phyloP scores from a whole-genome alignment of 2,329 filamentous ascomycete species.

The Pseudogymnoascus pannorum region DNA sequence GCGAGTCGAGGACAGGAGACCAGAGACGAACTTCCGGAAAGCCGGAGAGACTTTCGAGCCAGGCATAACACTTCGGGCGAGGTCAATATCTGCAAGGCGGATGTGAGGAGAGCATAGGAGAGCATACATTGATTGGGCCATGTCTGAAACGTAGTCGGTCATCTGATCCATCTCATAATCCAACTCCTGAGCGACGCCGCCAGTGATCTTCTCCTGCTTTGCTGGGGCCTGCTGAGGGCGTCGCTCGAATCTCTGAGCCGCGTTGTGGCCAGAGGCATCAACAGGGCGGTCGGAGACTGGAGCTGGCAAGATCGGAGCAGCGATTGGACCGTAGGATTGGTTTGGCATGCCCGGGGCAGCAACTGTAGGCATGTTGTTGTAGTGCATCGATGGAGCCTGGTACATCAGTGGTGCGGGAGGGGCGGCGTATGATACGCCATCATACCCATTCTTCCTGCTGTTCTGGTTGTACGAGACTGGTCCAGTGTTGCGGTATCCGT shows the following conservation, averaged over 20 bases:
- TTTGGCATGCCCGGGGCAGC: constrained; percentile 27
- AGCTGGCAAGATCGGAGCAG: constrained; percentile 36
- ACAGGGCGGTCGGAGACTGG: constrained; percentile 30
- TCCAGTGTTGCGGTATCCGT: constrained; percentile 33
- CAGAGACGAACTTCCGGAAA: constrained; percentile 67
- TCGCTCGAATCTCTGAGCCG: constrained; percentile 27
- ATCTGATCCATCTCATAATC: constrained; percentile 75
- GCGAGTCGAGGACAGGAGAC: constrained; percentile 64
- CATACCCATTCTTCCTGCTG: constrained; percentile 14
- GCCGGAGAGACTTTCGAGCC: constrained; percentile 50
- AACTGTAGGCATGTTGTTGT: constrained; percentile 28
- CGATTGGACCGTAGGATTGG: constrained; percentile 37
- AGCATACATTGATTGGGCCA: constrained; percentile 63
- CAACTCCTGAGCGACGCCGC: constrained; percentile 64
- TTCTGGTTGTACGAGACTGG: constrained; percentile 24
- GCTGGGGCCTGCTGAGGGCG: constrained; percentile 32
- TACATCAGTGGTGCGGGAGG: constrained; percentile 26
- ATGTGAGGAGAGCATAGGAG: constrained; percentile 42
- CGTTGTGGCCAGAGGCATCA: constrained; percentile 32
- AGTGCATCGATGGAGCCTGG: constrained; percentile 22
- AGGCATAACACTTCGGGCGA: constrained; percentile 55
- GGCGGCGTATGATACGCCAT: constrained; percentile 36
- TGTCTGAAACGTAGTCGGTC: constrained; percentile 69
- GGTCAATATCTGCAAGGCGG: constrained; percentile 55
- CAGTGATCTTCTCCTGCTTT: constrained; percentile 27